Conservation (phyloP, 805 yeast genomes). For the Henningerozyma blattae region DNA sequence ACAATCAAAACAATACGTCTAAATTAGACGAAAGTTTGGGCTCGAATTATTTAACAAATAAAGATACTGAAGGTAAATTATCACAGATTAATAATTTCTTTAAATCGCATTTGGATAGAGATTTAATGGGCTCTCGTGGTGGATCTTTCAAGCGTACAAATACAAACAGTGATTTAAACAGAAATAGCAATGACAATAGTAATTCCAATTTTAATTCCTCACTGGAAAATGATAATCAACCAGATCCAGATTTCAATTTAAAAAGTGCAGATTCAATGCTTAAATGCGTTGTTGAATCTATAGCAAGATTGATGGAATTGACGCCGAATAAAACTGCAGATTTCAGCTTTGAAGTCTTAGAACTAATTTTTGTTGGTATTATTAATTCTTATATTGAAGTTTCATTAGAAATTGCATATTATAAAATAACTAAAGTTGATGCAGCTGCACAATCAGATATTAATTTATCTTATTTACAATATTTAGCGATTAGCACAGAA, state of each 20-base stretch:
- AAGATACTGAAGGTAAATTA: conserved; percentile 27
- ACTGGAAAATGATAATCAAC: conserved; percentile 1
- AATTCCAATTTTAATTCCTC: neutral
- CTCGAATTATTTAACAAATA: neutral
- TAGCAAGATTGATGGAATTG: conserved; percentile 66
- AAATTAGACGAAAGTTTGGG: neutral
- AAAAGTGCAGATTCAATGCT: conserved; percentile 48
- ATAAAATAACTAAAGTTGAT: conserved; percentile 30
- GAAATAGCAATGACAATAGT: neutral
- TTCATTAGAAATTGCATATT: conserved; percentile 61
- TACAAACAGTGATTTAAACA: neutral
- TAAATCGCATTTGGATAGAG: conserved; percentile 37
- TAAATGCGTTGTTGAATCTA: conserved; percentile 62
- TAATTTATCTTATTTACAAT: conserved; percentile 35
- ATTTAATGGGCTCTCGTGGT: conserved; percentile 23
- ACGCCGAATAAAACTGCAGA: conserved; percentile 50
- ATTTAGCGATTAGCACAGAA: conserved; percentile 43
- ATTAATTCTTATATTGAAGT: conserved; percentile 66
- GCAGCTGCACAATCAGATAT: conserved; percentile 18
- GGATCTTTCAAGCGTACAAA: conserved; percentile 1
- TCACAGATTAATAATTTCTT: conserved; percentile 46
- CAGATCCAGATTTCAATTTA: conserved; percentile 24
- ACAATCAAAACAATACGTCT: neutral
- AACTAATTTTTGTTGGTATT: conserved; percentile 52
- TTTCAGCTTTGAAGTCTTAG: conserved; percentile 53